Conservation (phyloP, 495 filamentous ascomycete genomes). For the Penicillium mononematosum region DNA sequence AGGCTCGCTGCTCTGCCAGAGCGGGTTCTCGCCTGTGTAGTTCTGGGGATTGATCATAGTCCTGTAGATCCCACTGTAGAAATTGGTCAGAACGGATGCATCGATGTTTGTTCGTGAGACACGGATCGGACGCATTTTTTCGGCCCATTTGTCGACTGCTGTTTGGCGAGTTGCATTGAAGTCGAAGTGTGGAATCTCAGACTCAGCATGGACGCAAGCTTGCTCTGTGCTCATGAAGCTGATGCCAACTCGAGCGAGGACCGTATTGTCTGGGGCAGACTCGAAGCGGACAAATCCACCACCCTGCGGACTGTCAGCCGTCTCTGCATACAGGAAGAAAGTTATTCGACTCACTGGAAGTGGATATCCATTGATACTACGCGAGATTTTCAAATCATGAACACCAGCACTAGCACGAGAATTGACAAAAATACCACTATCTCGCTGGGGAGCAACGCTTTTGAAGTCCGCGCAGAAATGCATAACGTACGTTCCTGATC, state of each 20-base stretch:
- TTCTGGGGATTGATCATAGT: conserved; percentile 72
- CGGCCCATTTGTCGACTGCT: conserved; percentile 48
- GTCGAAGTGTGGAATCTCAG: conserved; percentile 57
- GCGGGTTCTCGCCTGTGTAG: conserved; percentile 71
- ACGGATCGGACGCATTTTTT: conserved; percentile 54
- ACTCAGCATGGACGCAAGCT: conserved; percentile 61
- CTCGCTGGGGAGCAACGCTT: conserved; percentile 42
- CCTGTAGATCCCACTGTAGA: conserved; percentile 55
- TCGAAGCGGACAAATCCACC: conserved; percentile 66
- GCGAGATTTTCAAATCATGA: conserved; percentile 60
- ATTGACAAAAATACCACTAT: conserved; percentile 46
- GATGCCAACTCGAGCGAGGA: conserved; percentile 66
- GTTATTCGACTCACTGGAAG: conserved; percentile 48
- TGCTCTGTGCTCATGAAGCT: conserved; percentile 66
- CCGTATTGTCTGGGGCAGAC: conserved; percentile 31
- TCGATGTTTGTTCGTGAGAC: conserved; percentile 50
- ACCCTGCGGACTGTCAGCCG: conserved; percentile 34
- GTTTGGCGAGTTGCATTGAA: conserved; percentile 41
- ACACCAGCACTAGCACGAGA: conserved; percentile 39
- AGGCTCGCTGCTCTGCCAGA: conserved; percentile 66
- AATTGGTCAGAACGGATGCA: conserved; percentile 55
- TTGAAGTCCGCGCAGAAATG: conserved; percentile 70
- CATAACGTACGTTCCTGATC: conserved; percentile 57
- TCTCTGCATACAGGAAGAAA: background rate
- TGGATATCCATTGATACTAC: conserved; percentile 70